phyloP scores from a whole-genome alignment of 1,284 basidiomycete species.

The Boletus smithii region DNA sequence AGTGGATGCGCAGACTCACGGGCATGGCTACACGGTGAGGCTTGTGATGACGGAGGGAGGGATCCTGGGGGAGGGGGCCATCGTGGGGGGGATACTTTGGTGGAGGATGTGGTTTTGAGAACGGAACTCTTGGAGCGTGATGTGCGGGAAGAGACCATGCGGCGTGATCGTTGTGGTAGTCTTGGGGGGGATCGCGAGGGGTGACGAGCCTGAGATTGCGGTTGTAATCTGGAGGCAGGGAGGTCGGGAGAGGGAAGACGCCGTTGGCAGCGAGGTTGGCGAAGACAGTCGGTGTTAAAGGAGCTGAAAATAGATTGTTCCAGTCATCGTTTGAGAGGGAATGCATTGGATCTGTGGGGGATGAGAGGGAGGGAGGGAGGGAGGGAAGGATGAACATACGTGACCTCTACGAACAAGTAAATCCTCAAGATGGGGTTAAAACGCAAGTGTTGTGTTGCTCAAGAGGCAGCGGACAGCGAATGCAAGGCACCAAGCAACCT shows the following conservation, averaged over 20 bases:
- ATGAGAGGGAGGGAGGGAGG: not conserved
- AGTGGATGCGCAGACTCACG: constrained; percentile 12
- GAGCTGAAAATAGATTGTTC: constrained; percentile 52
- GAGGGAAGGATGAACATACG: constrained; percentile 10
- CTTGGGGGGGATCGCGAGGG: constrained; percentile 17
- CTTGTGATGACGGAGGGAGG: constrained; percentile 11
- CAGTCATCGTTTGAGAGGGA: constrained; percentile 46
- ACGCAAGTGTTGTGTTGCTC: constrained; percentile 7
- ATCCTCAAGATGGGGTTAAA: constrained; percentile 1
- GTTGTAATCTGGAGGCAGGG: constrained; percentile 15
- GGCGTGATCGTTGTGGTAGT: constrained; percentile 23
- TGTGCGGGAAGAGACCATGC: constrained; percentile 21
- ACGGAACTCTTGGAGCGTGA: constrained; percentile 15
- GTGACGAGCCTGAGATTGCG: constrained; percentile 4
- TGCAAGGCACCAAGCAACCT: constrained; percentile 14
- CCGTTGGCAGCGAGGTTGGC: constrained; percentile 58
- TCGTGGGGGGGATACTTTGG: constrained; percentile 10
- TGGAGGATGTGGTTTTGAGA: constrained; percentile 18
- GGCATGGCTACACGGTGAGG: constrained; percentile 12
- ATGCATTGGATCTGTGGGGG: constrained; percentile 29
- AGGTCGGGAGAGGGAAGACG: constrained; percentile 39
- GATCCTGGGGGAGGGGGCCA: constrained; percentile 9
- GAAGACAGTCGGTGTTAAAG: constrained; percentile 56
- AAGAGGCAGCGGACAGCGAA: constrained; percentile 18
- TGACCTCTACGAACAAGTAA: not conserved